These are phyloP conservation scores for Ottelia alismoides DNA, from an alignment of 106 monocot genomes.

Conservation along the genomic window DNA sequence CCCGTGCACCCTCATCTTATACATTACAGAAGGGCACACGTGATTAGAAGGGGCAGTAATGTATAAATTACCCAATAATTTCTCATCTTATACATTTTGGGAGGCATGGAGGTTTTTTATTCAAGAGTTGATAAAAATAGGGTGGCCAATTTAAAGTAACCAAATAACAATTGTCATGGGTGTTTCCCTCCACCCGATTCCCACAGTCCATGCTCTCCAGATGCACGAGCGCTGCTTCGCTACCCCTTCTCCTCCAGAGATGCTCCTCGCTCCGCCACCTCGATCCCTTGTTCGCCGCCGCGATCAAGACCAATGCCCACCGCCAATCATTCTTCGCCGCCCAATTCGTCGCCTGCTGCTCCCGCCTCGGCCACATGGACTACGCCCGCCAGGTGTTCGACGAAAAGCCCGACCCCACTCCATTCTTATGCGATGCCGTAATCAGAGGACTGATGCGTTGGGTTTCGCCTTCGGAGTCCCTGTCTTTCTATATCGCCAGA, in stretches of 20 bases:
- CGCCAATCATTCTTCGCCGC: slow-evolving; percentile 34
- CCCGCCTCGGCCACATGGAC: slow-evolving; percentile 9
- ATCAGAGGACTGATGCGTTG: slow-evolving; percentile 25
- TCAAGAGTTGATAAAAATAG: too few species aligned
- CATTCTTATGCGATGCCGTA: slow-evolving; percentile 45
- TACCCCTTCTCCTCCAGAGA: slow-evolving; percentile 35
- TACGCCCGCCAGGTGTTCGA: slow-evolving; percentile 22
- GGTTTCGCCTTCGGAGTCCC: slow-evolving; percentile 3
- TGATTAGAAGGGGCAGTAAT: too few species aligned
- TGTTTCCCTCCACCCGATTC: too few species aligned
- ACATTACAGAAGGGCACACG: too few species aligned
- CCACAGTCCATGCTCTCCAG: slow-evolving; percentile 17
- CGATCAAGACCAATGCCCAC: slow-evolving; percentile 20
- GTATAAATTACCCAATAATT: too few species aligned
- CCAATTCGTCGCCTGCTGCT: slow-evolving; percentile 33
- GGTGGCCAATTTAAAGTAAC: slow-evolving; percentile 19
- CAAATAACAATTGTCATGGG: slow-evolving; percentile 11
- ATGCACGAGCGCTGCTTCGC: slow-evolving; percentile 15
- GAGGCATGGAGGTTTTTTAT: too few species aligned
- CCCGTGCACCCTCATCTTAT: not conserved
- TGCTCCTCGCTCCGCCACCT: slow-evolving; percentile 31
- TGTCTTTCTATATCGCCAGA: slow-evolving; percentile 26
- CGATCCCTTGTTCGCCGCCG: slow-evolving; percentile 17
- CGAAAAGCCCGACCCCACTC: slow-evolving; percentile 24
- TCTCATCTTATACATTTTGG: too few species aligned